phyloP scores from a whole-genome alignment of 2,329 filamentous ascomycete genomes.

The Rutstroemia sp. region DNA sequence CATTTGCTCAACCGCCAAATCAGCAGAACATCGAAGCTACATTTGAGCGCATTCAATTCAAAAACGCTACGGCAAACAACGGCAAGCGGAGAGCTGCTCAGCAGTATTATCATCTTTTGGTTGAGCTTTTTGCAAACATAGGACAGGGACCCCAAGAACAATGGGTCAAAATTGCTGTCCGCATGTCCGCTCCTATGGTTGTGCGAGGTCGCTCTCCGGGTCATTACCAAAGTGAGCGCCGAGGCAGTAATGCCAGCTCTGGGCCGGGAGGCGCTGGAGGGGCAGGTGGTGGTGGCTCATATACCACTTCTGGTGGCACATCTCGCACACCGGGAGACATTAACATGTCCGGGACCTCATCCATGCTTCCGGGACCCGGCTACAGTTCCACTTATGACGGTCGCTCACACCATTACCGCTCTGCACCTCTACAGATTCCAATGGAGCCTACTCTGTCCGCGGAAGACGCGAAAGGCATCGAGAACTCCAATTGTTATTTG shows the following conservation, averaged over 20 bases:
- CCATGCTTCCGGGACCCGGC: conserved; percentile 22
- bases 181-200: conserved; percentile 54
- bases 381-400: conserved; percentile 24
- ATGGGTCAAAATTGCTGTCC: conserved; percentile 52
- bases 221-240: conserved; percentile 49
- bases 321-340: conserved; percentile 25
- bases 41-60: conserved; percentile 71
- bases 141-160: conserved; percentile 31
- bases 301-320: conserved; percentile 20
- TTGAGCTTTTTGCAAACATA: conserved; percentile 57
- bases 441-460: conserved; percentile 27
- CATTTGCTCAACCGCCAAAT: conserved; percentile 21
- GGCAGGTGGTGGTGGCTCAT: conserved; percentile 24
- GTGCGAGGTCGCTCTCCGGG: conserved; percentile 60
- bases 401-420: conserved; percentile 24
- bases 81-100: conserved; percentile 66
- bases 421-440: conserved; percentile 23
- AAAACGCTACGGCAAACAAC: conserved; percentile 68
- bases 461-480: conserved; percentile 27
- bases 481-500: conserved; percentile 24
- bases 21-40: conserved; percentile 28
- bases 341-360: conserved; percentile 23
- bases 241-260: conserved; percentile 44
- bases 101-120: conserved; percentile 65
- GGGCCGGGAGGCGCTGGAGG: conserved; percentile 42